Evolutionary conservation across 176 grass and related monocot species (phyloP), one percentile per base, ranked within the genome.

Genomic region (Cenchrus purpureus): DNA sequence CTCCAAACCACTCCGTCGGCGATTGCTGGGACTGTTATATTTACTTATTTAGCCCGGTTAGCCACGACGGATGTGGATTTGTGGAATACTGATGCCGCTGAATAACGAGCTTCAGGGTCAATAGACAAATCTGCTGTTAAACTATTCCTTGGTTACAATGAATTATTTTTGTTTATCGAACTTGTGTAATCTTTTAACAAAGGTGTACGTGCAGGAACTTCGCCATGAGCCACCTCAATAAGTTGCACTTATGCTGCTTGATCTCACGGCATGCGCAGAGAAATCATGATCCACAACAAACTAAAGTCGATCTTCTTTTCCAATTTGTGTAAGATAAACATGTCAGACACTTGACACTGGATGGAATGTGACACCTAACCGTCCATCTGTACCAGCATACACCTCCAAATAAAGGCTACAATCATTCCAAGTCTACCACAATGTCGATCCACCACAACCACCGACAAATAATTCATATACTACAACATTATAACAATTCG

Each of bases 401-500:
- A 74, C 14, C 25, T 34, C 16, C 15, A 51, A 53, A 15, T 53
- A 51, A 55, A 55, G 14, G 71, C 50, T 74, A 14, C 4, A 54
- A 74, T 74, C 49, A 74, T 74, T 54, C 14, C 49, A 34, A 28
- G 70, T 13, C 12, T 51, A 54, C 4, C 51, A 40, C 25, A 9
- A 17, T 4, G 3, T 67, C 14, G 49, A 59, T 25, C 12, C 65
- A 13, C 19, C 11, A 71, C 65, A 71, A 66, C 49, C 71, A 54
- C 49, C 57, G 69, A 28, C 19, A 29, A 61, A 61, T 79, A 60
- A 85, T 79, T 40, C 65, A 61, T 34, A 34, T 37, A 52, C 49
- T 48, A 37, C 57, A 31, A 67, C 50, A 63, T 14, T n/a, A 78
- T 65, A 72, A 82, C 10, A 57, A 74, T 83, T 57, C 3, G 74